Evolutionary conservation across 2,329 filamentous ascomycete species (phyloP).

Genomic region (Aureobasidium vineae): DNA sequence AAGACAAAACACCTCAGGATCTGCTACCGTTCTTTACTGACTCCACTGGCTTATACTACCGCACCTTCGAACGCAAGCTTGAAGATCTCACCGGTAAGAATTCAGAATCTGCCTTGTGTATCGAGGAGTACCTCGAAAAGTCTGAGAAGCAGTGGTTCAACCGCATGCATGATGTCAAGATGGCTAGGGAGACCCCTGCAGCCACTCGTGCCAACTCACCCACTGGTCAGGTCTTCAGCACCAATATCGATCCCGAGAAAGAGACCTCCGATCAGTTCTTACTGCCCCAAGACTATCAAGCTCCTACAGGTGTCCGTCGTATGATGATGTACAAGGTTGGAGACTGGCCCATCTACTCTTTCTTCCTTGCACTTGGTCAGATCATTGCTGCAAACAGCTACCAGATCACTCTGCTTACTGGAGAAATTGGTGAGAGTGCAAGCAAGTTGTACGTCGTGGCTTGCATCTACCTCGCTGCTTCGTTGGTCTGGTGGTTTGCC

Average conservation of each 20-base stretch:
- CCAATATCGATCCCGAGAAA: conserved; percentile 40
- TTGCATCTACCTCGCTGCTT: conserved; percentile 58
- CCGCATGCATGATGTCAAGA: conserved; percentile 57
- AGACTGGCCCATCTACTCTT: conserved; percentile 64
- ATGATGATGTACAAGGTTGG: conserved; percentile 57
- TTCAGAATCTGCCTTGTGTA: conserved; percentile 59
- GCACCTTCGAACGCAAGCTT: conserved; percentile 58
- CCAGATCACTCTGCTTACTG: conserved; percentile 66
- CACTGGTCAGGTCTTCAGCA: conserved; percentile 45
- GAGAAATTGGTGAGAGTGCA: conserved; percentile 59
- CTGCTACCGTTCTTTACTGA: conserved; percentile 68
- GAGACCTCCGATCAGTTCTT: conserved; percentile 54
- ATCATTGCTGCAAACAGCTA: conserved; percentile 66
- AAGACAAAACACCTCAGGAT: conserved; percentile 62
- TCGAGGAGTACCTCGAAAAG: conserved; percentile 63
- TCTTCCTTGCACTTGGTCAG: conserved; percentile 61
- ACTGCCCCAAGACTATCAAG: conserved; percentile 55
- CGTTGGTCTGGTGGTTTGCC: conserved; percentile 61
- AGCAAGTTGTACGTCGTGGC: conserved; percentile 61
- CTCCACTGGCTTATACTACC: conserved; percentile 60
- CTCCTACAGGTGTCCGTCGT: conserved; percentile 57
- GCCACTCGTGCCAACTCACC: conserved; percentile 38
- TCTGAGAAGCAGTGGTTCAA: conserved; percentile 68
- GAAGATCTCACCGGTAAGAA: conserved; percentile 56
- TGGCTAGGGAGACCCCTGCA: conserved; percentile 48